Conservation (phyloP, 495 filamentous ascomycete genomes). For the Penicillium bovifimosum region DNA sequence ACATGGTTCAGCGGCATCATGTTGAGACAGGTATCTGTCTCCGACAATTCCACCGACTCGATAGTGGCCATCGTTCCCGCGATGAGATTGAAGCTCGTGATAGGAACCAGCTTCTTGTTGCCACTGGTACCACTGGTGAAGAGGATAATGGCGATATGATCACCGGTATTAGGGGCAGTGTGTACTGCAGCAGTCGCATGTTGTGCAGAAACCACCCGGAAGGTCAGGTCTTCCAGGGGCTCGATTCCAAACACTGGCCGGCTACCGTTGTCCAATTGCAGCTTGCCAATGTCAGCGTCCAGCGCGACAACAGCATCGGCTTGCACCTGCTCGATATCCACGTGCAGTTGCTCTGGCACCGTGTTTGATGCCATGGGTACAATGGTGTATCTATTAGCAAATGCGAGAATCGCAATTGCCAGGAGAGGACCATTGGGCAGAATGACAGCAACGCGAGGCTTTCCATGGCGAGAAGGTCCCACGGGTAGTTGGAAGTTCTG, state of each 20-base stretch:
- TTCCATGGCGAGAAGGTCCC: constrained; percentile 9
- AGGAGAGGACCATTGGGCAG: constrained; percentile 17
- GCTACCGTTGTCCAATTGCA: constrained; percentile 9
- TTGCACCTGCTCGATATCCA: constrained; percentile 16
- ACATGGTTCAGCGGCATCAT: constrained; percentile 47
- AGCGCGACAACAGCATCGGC: constrained; percentile 19
- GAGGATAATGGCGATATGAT: constrained; percentile 38
- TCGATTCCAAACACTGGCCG: constrained; percentile 16
- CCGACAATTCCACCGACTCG: constrained; percentile 34
- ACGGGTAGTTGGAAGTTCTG: constrained; percentile 10
- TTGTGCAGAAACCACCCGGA: constrained; percentile 7
- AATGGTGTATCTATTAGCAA: constrained; percentile 17
- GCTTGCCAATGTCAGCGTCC: constrained; percentile 15
- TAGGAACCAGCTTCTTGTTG: constrained; percentile 41
- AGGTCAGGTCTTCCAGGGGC: constrained; percentile 14
- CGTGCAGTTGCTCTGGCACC: constrained; percentile 17
- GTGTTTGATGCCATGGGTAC: constrained; percentile 19
- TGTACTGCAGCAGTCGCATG: background rate
- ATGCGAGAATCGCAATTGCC: constrained; percentile 14
- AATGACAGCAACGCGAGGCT: constrained; percentile 19
- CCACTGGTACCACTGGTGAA: constrained; percentile 46
- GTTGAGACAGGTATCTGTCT: constrained; percentile 36
- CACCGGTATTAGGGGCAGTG: constrained; percentile 5
- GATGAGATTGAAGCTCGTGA: constrained; percentile 33
- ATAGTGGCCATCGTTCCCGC: constrained; percentile 34